Evolutionary conservation across 2,329 filamentous ascomycete genomes (phyloP), one percentile per base, ranked within the genome.

Genomic region (Hypoxylon sp.): DNA sequence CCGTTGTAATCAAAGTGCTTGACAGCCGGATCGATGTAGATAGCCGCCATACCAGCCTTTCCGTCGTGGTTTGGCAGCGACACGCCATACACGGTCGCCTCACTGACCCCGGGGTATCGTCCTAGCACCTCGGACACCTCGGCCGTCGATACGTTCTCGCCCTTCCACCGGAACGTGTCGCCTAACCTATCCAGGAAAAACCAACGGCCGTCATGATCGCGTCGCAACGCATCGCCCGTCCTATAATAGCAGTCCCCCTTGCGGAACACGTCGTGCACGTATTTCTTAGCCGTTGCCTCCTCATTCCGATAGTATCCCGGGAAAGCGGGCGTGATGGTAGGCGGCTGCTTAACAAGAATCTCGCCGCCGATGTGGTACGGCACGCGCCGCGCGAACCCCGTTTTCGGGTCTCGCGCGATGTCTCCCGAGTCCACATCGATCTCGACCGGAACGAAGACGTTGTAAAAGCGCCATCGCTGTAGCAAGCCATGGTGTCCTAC

Each of bases 91-190:
- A 92, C 90, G 66, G 91, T 92, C 1, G 90, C 89, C 76, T 92
- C 90, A 21, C 84, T 77, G 13, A 91, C 80, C 1, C 86, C 86
- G 0, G 87, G 84, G 72, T 85, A 88, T 28, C 81, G 79, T 4
- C 89, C 89, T 1, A 93, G 78, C 0, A 88, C 83, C 72, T 91
- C 87, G 1, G 88, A 84, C 0, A 93, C 90, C 78, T 93, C 90
- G 10, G 89, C 81, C 43, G 89, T 91, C 10, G 86, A 88, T 43
- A 91, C 88, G 71, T 91, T 91, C 78, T 91, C 89, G 57, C 87
- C 87, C 77, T 92, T 93, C 91, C 91, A 93, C 32, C 91, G 85
- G 79, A 90, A 93, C 0, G 91, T 93, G 76, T 93, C 91, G 1
- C 91, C 91, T 1, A 93, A 83, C 3, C 80, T 82, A 72, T 93